Evolutionary conservation across 495 filamentous ascomycete species (phyloP).

Genomic region (Evansstolkia leycettana): DNA sequence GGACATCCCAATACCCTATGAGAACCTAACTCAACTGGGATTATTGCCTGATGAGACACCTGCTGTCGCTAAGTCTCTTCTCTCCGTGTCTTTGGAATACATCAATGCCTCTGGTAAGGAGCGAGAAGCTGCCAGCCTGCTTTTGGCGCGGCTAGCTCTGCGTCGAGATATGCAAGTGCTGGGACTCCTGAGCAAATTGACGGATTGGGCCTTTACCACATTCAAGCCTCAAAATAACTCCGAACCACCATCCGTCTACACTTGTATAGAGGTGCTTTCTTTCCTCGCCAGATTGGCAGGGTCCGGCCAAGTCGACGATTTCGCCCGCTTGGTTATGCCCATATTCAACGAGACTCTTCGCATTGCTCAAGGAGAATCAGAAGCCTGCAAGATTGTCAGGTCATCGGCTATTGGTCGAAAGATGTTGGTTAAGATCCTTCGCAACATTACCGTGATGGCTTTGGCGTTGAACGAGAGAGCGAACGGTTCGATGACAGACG

Average conservation of each 20-base stretch:
- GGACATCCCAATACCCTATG: slow-evolving; percentile 21
- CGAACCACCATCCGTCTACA: slow-evolving; percentile 39
- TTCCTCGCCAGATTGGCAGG: slow-evolving; percentile 63
- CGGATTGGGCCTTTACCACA: slow-evolving; percentile 52
- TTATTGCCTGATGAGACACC: slow-evolving; percentile 39
- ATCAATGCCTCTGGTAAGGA: slow-evolving; percentile 72
- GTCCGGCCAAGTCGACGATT: slow-evolving; percentile 38
- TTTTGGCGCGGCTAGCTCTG: slow-evolving; percentile 72
- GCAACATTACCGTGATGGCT: slow-evolving; percentile 53
- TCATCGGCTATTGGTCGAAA: slow-evolving; percentile 68
- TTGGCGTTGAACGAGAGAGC: slow-evolving; percentile 36
- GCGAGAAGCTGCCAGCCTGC: slow-evolving; percentile 65
- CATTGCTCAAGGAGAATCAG: slow-evolving; percentile 22
- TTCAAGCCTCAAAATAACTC: slow-evolving; percentile 28
- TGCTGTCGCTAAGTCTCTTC: slow-evolving; percentile 52
- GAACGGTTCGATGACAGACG: slow-evolving; percentile 20
- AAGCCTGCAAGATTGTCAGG: slow-evolving; percentile 33
- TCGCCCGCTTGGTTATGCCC: slow-evolving; percentile 34
- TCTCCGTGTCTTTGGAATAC: slow-evolving; percentile 57
- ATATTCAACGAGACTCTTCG: slow-evolving; percentile 40
- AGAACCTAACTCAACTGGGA: slow-evolving; percentile 11
- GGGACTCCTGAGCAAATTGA: slow-evolving; percentile 51
- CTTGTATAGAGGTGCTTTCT: slow-evolving; percentile 58
- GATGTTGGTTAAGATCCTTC: slow-evolving; percentile 68
- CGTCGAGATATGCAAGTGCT: slow-evolving; percentile 78